Conservation (phyloP, 139 green algal genomes). For the Bryopsis sp. region DNA sequence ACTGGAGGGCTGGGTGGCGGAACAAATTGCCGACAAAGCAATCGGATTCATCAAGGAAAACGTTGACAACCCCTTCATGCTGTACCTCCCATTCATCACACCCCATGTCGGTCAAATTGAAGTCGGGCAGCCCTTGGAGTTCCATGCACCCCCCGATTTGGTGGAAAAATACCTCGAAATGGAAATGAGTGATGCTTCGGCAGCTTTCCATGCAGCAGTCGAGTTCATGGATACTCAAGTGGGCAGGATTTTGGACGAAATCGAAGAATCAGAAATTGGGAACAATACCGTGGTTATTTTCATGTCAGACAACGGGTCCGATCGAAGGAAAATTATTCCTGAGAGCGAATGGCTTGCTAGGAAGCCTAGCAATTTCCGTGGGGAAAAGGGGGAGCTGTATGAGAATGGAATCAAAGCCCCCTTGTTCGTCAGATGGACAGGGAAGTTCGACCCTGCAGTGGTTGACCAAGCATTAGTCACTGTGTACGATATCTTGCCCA, state of each 20-base stretch:
- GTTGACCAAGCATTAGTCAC: background rate
- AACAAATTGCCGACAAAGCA: background rate
- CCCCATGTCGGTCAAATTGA: background rate
- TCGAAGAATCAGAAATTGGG: background rate
- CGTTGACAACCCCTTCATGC: background rate
- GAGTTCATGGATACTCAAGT: background rate
- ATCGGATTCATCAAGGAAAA: slow-evolving; percentile 1
- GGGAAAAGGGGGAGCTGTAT: slow-evolving; percentile 12
- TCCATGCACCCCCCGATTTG: background rate
- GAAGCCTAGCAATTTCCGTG: background rate
- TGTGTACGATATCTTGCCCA: background rate
- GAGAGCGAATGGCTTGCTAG: background rate
- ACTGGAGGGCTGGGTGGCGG: background rate
- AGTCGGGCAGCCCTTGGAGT: background rate
- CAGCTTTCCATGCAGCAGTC: background rate
- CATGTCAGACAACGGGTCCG: slow-evolving; percentile 1
- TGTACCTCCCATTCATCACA: slow-evolving; percentile 5
- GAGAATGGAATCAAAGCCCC: slow-evolving; percentile 12
- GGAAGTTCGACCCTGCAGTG: background rate
- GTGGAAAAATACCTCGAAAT: slow-evolving; percentile 6
- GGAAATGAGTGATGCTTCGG: background rate
- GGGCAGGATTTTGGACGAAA: background rate
- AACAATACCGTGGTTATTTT: slow-evolving; percentile 6
- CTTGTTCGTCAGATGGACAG: background rate
- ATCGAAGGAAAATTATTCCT: background rate